Evolutionary conservation across 225 moss, liverwort and hornwort species (phyloP), one percentile per base, ranked within the genome.

Genomic region (Physcomitrium patens): DNA sequence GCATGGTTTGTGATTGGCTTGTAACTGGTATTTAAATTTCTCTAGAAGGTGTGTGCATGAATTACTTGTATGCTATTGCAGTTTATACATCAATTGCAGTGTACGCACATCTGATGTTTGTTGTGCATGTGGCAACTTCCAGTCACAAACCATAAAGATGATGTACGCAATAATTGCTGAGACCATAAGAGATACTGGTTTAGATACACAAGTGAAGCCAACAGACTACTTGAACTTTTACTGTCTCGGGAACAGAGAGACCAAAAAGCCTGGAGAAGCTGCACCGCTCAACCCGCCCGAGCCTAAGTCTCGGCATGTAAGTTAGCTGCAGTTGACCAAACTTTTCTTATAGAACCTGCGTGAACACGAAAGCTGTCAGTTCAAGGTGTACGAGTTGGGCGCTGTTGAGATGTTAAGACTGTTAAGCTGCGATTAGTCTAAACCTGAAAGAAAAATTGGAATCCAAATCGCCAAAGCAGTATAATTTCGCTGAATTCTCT

Each of bases 141-240:
- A 96, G 93, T 74, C 79, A 12, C 96, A 96, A 62, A 94, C 96
- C 1, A 86, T 94, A 68, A 90, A 96, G 91, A 92, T 96, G 96
- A 96, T 96, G 96, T 96, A 96, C 67, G 75, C 78, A 46, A 85
- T 86, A 68, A 71, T 96, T 56, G 96, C 91, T 19, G 88, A 87
- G 45, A 84, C 96, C 13, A 81, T 96, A 37, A 78, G 84, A 60
- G 92, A 91, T 47, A 71, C 68, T 42, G 86, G 91, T 46, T 2
- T 55, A 8, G 31, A 37, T 37, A 17, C 77, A 1, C 69, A 68
- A 49, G 76, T 51, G 2, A 87, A 86, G 84, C 96, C 96, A 68
- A 87, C 77, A 20, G 96, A 96, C 44, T 96, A 89, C 73, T 73
- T 96, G 59, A 94, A 94, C 69, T 96, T 96, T 66, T 94, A 94